Conservation (phyloP, 768 basidiomycete species). For the Leccinum subgranulosum region DNA sequence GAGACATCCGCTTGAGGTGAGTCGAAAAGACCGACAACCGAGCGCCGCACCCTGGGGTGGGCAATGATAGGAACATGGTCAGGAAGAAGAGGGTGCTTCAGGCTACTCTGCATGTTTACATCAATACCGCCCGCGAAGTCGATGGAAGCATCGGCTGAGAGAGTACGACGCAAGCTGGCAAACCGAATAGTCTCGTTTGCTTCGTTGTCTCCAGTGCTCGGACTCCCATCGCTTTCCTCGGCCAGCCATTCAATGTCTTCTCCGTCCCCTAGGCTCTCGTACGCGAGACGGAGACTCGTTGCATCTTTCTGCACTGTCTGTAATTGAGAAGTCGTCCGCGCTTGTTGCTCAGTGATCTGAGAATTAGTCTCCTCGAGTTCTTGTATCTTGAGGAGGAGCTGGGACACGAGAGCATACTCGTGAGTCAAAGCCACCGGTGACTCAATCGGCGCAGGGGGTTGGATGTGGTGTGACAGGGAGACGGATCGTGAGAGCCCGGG, state of each 20-base stretch:
- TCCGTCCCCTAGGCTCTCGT: constrained; percentile 62
- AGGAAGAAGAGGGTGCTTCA: constrained; percentile 10
- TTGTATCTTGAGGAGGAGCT: constrained; percentile 69
- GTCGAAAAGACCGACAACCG: constrained; percentile 65
- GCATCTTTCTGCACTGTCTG: constrained; percentile 72
- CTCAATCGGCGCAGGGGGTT: constrained; percentile 7
- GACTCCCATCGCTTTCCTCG: constrained; percentile 42
- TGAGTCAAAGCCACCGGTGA: constrained; percentile 18
- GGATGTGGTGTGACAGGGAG: constrained; percentile 22
- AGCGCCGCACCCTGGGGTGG: constrained; percentile 41
- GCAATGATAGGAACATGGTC: constrained; percentile 19
- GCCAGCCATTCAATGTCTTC: constrained; percentile 38
- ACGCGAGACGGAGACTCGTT: constrained; percentile 63
- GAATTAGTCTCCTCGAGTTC: constrained; percentile 75
- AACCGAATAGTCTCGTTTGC: constrained; percentile 32
- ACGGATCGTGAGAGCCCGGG: constrained; percentile 23
- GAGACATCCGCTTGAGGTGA: constrained; percentile 15
- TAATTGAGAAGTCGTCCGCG: constrained; percentile 56
- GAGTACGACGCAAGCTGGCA: constrained; percentile 26
- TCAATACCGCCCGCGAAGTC: constrained; percentile 21
- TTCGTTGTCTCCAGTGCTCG: constrained; percentile 25
- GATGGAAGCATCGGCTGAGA: constrained; percentile 21
- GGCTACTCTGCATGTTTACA: constrained; percentile 25
- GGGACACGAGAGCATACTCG: constrained; percentile 60
- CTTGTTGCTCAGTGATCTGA: constrained; percentile 64